Percentiles rank a stretch among this genome's conserved stretches.
These are phyloP conservation scores for Saposhnikovia divaricata DNA, from an alignment of 129 eudicot species.

Conservation along the genomic window DNA sequence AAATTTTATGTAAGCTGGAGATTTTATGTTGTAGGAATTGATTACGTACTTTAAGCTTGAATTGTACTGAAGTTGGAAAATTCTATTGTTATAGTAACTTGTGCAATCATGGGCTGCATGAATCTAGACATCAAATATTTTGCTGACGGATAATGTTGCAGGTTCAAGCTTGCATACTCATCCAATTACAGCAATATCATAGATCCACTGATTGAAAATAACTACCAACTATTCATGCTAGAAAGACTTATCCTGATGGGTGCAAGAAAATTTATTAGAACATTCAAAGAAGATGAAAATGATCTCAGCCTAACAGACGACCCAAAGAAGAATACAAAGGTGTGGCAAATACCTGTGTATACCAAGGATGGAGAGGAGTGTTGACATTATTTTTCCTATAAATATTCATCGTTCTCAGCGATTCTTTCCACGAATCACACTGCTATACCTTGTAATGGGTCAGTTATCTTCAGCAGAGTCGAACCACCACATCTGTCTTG, in stretches of 20 bases:
- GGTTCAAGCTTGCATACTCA: constrained; percentile 88
- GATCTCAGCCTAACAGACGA: constrained; percentile 91
- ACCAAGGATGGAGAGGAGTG: constrained; percentile 48
- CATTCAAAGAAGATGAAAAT: constrained; percentile 59
- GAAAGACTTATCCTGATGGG: constrained; percentile 81
- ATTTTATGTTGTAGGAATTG: neutral
- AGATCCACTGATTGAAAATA: constrained; percentile 73
- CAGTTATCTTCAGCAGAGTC: neutral
- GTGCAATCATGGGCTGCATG: neutral
- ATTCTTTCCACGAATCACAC: neutral
- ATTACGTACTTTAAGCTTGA: neutral
- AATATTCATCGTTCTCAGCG: neutral
- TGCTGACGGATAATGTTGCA: constrained; percentile 22
- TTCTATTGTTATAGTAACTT: neutral
- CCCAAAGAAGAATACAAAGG: constrained; percentile 83
- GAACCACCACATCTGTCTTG: neutral
- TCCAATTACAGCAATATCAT: constrained; percentile 66
- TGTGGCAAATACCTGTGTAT: constrained; percentile 79
- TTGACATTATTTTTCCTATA: constrained; percentile 13
- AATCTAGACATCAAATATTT: neutral
- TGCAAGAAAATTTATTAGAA: constrained; percentile 66
- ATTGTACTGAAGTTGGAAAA: neutral
- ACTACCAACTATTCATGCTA: constrained; percentile 85
- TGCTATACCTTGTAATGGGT: neutral
- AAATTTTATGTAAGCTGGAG: neutral